A percentile compares a stretch with the other conserved stretches of the same genome.
Conservation (phyloP, 2,329 filamentous ascomycete genomes). For the Alternaria rosae region DNA sequence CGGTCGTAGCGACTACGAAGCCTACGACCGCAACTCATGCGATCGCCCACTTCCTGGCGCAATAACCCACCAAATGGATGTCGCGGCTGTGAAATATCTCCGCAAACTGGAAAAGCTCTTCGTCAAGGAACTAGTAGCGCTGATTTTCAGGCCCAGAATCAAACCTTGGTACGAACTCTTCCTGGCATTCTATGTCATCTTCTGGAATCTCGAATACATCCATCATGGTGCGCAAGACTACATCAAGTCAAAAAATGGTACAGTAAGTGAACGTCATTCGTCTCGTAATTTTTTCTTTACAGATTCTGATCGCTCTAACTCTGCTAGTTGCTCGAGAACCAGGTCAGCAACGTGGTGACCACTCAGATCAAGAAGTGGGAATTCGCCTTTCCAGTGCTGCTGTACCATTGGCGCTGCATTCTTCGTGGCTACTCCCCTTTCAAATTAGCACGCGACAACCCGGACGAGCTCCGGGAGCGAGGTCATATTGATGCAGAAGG, state of each 20-base stretch:
- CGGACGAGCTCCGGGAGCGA: constrained; percentile 39
- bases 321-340: constrained; percentile 38
- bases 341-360: constrained; percentile 44
- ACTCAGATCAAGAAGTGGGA: constrained; percentile 47
- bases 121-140: constrained; percentile 36
- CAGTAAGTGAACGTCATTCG: constrained; percentile 33
- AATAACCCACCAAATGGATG: constrained; percentile 48
- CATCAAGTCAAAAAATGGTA: constrained; percentile 45
- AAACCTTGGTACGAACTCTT: constrained; percentile 51
- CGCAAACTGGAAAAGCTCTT: constrained; percentile 40
- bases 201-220: constrained; percentile 49
- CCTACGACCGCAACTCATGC: constrained; percentile 43
- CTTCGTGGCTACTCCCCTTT: constrained; percentile 44
- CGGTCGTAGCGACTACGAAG: constrained; percentile 44
- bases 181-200: constrained; percentile 45
- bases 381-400: constrained; percentile 39
- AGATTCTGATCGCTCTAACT: constrained; percentile 20
- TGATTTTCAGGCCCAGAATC: constrained; percentile 44
- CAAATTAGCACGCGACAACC: constrained; percentile 45
- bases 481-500: constrained; percentile 41
- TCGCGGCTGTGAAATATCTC: constrained; percentile 44
- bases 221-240: constrained; percentile 43
- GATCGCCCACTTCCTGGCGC: constrained; percentile 46
- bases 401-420: constrained; percentile 44
- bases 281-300: background rate